Percentiles rank a stretch among this genome's conserved stretches.
Conservation (phyloP, 2,329 filamentous ascomycete genomes). For the Ophiosphaerella narmari region DNA sequence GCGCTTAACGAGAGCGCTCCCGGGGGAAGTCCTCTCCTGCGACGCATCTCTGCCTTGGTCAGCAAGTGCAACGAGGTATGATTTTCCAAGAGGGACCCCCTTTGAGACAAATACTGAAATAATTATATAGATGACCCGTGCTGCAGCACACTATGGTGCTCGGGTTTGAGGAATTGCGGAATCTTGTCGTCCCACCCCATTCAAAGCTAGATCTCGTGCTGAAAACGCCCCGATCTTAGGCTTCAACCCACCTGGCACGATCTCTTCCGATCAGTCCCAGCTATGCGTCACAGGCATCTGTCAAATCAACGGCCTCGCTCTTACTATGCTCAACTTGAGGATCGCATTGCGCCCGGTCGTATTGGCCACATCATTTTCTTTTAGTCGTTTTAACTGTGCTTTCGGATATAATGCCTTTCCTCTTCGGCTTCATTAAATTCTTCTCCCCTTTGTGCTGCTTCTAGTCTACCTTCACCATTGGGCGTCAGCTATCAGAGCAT, state of each 20-base stretch:
- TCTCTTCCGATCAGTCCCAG: background rate
- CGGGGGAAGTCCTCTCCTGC: constrained; percentile 55
- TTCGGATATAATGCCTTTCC: background rate
- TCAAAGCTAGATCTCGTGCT: constrained; percentile 25
- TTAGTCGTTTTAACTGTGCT: background rate
- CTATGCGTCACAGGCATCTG: background rate
- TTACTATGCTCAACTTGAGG: background rate
- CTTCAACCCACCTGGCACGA: background rate
- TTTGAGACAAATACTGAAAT: too few relatives aligned
- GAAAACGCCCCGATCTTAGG: constrained; percentile 30
- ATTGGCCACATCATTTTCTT: background rate
- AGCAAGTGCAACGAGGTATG: constrained; percentile 31
- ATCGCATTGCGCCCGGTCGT: background rate
- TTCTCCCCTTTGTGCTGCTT: constrained; percentile 6
- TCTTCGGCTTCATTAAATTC: constrained; percentile 8
- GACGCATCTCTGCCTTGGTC: constrained; percentile 55
- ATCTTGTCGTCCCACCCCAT: background rate
- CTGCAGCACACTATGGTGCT: constrained; percentile 18
- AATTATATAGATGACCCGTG: constrained; percentile 28
- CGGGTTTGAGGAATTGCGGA: constrained; percentile 5
- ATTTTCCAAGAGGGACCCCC: too few relatives aligned
- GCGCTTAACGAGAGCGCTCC: constrained; percentile 58
- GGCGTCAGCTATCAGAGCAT: constrained; percentile 2
- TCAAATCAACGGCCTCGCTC: too few relatives aligned
- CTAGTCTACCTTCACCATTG: constrained; percentile 10